A percentile compares a stretch with the other conserved stretches of the same genome.
These are phyloP conservation scores for Diutina ranongensis DNA, from an alignment of 1,139 yeast species.

Conservation along the genomic window DNA sequence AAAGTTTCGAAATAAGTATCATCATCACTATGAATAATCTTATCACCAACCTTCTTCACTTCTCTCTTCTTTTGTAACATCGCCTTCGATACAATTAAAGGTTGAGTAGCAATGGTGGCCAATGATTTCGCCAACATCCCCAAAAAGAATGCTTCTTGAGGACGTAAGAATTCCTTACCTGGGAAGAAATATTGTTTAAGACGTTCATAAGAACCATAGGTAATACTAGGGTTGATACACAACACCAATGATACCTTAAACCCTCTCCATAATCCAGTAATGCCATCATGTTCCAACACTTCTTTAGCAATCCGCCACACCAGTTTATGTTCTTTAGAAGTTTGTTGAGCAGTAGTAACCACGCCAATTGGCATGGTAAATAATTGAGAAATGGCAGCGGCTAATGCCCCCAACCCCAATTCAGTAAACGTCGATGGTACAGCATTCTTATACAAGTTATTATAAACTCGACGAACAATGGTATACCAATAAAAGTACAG, in stretches of 20 bases:
- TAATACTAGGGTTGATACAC: constrained; percentile 77
- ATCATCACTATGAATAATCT: constrained; percentile 10
- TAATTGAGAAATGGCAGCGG: constrained; percentile 76
- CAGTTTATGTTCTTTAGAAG: constrained; percentile 32
- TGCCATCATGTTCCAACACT: constrained; percentile 55
- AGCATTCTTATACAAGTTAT: constrained; percentile 27
- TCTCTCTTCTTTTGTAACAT: constrained; percentile 50
- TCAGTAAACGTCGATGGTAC: constrained; percentile 54
- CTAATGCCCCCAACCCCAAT: constrained; percentile 68
- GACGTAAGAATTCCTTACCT: constrained; percentile 36
- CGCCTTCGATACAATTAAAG: constrained; percentile 75
- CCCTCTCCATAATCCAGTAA: constrained; percentile 75
- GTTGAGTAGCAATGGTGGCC: constrained; percentile 77
- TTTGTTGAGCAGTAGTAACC: constrained; percentile 77
- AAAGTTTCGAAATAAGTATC: constrained; percentile 4
- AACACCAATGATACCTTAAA: constrained; percentile 70
- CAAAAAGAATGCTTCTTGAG: constrained; percentile 57
- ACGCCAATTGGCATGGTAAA: constrained; percentile 80
- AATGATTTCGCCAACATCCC: constrained; percentile 75
- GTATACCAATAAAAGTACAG: constrained; percentile 86
- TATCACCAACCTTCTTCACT: constrained; percentile 5
- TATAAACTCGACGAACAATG: constrained; percentile 50
- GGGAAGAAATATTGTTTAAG: constrained; percentile 45
- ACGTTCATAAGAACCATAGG: constrained; percentile 75
- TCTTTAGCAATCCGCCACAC: constrained; percentile 40